Base-by-base conservation (phyloP, 495 filamentous ascomycete species). In the Hyaloscypha finlandica region DNA sequence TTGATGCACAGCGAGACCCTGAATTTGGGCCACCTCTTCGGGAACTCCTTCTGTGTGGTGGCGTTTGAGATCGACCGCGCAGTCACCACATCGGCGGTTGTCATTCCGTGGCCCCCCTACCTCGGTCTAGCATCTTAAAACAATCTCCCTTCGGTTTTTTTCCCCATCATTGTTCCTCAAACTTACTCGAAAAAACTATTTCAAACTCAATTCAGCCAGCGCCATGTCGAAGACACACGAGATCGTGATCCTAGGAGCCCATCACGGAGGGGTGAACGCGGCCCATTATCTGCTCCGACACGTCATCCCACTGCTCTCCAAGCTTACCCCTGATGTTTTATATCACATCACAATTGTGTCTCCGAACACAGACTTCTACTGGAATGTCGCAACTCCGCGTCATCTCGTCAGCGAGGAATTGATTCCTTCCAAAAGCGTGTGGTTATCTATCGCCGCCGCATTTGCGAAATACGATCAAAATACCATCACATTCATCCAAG, bases 201-300 rank as follows among this genome's bases (percentile, higher is more conserved):
- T 48, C 42, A 48, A 19, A 48, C 42, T 19, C 16, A 12, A 19
- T 4, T 4, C 42, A 48, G 14, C 16, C 42, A 19, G 8, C 16
- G 2, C 16, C 42, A 48, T 48, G 42, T 14, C 56, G 31, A 59
- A 1, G 3, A 63, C 31, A 8, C 62, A 81, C 64, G 78, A 76
- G 29, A 79, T 84, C 63, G 66, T 86, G 59, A 79, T 86, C 58
- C 71, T 85, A 52, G 84, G 83, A 32, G 83, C 77, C 32, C 84
- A 82, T 48, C 84, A 80, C 69, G 81, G 56, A 42, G 84, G 83
- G 33, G 60, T 83, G 14, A 79, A 78, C 8, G 76, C 73, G 3
- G 81, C 81, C 6, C 84, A 86, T 61, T 80, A 81, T 64, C 67
- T 84, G 57, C 80, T 85, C 67, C 81, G 81, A 67, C 81, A 84